Percentiles rank a stretch among this genome's conserved stretches.
phyloP scores from a whole-genome alignment of 345 rosid species.

The Gossypium herbaceum region DNA sequence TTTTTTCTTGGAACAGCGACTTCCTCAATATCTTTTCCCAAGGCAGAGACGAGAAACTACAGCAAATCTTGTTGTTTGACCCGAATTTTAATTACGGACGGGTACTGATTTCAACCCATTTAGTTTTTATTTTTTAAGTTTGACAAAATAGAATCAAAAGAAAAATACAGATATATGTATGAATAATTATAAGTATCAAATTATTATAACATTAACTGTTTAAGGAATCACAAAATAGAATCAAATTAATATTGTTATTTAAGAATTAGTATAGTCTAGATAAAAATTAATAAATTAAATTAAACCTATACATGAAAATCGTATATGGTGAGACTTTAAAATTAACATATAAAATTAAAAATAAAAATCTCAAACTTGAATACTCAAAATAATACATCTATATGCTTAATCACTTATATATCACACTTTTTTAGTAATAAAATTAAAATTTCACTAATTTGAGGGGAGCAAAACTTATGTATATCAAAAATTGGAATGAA shows the following conservation, averaged over 20 bases:
- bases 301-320: rapidly evolving
- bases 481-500: not conserved
- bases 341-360: no score
- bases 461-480: not conserved
- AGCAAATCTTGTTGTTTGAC: not conserved
- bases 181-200: no score
- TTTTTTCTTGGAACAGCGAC: slow-evolving; percentile 12
- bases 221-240: no score
- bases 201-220: no score
- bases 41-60: not conserved
- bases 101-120: not conserved
- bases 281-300: no score
- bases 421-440: not conserved
- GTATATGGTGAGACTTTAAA: rapidly evolving
- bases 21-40: not conserved
- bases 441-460: not conserved
- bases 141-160: no score
- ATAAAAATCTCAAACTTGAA: no score
- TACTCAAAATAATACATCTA: no score
- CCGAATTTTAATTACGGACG: not conserved
- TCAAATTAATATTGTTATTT: no score
- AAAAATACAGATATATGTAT: no score
- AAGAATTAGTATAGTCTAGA: rapidly evolving
- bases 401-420: no score
- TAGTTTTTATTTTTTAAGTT: no score